Evolutionary conservation across 148 eudicot genomes (phyloP).

Genomic region (Rhododendron vialii): DNA sequence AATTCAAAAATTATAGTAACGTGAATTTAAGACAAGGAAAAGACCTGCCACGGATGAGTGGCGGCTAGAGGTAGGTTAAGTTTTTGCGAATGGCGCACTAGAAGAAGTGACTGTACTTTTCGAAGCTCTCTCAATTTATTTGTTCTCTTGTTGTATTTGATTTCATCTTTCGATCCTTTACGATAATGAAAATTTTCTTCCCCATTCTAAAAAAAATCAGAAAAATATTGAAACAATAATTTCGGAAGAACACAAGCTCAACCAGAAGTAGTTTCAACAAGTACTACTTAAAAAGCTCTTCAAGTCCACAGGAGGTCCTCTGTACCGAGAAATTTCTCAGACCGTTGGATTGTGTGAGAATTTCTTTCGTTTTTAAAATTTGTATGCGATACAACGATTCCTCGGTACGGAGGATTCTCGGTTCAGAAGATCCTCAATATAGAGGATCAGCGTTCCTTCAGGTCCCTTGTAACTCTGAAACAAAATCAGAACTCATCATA

Average conservation of each 20-base stretch:
- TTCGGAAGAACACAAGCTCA: neutral
- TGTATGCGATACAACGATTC: no score
- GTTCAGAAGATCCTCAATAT: neutral
- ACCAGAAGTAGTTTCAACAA: neutral
- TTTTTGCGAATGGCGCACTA: neutral
- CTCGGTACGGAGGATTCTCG: no score
- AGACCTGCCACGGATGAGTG: neutral
- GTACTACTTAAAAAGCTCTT: neutral
- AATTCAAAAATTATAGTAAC: no score
- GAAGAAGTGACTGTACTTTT: neutral
- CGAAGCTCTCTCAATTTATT: neutral
- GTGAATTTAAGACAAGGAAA: neutral
- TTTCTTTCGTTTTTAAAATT: no score
- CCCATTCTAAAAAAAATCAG: neutral
- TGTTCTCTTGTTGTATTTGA: neutral
- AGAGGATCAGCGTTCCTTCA: neutral
- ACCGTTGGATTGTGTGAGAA: neutral
- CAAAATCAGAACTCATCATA: neutral
- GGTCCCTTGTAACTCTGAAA: neutral
- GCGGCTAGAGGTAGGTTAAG: no score
- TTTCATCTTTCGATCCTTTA: neutral
- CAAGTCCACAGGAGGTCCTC: neutral
- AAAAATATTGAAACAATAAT: no score
- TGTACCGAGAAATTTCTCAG: neutral
- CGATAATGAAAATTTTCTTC: neutral